Percentiles rank a stretch among this genome's conserved stretches.
These are phyloP conservation scores for Epichloe amarillans DNA, from an alignment of 2,329 filamentous ascomycete genomes.

Conservation along the genomic window DNA sequence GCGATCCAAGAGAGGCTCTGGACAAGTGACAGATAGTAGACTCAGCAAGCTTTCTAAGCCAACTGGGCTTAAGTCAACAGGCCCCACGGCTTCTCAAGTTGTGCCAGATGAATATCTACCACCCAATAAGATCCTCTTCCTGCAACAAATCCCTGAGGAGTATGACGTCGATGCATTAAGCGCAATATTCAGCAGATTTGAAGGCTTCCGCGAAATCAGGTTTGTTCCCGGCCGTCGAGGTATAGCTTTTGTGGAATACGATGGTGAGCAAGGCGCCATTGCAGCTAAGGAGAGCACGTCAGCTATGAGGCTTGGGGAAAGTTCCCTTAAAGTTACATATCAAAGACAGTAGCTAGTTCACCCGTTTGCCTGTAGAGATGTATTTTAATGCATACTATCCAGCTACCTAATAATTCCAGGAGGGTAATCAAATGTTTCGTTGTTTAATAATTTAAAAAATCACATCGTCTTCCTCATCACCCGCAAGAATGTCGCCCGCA, in stretches of 20 bases:
- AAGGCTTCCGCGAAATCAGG: slow-evolving; percentile 87
- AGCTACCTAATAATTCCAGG: not conserved
- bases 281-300: slow-evolving; percentile 87
- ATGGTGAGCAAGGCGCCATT: slow-evolving; percentile 78
- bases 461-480: slow-evolving; percentile 69
- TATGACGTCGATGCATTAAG: slow-evolving; percentile 71
- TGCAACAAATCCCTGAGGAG: slow-evolving; percentile 82
- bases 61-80: slow-evolving; percentile 61
- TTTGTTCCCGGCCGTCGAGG: slow-evolving; percentile 74
- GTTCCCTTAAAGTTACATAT: slow-evolving; percentile 88
- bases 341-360: slow-evolving; percentile 58
- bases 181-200: slow-evolving; percentile 73
- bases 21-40: slow-evolving; percentile 35
- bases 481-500: slow-evolving; percentile 55
- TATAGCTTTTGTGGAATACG: slow-evolving; percentile 95
- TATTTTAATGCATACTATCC: not conserved
- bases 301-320: slow-evolving; percentile 64
- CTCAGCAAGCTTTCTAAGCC: slow-evolving; percentile 51
- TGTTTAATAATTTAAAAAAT: slow-evolving; percentile 49
- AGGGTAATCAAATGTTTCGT: not conserved
- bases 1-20: slow-evolving; percentile 51
- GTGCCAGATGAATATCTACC: slow-evolving; percentile 97
- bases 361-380: not conserved
- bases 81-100: slow-evolving; percentile 51
- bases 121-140: slow-evolving; percentile 91